Percentiles rank a stretch among this genome's conserved stretches.
phyloP scores from a whole-genome alignment of 2,329 filamentous ascomycete species.

The Diaporthe humulicola region DNA sequence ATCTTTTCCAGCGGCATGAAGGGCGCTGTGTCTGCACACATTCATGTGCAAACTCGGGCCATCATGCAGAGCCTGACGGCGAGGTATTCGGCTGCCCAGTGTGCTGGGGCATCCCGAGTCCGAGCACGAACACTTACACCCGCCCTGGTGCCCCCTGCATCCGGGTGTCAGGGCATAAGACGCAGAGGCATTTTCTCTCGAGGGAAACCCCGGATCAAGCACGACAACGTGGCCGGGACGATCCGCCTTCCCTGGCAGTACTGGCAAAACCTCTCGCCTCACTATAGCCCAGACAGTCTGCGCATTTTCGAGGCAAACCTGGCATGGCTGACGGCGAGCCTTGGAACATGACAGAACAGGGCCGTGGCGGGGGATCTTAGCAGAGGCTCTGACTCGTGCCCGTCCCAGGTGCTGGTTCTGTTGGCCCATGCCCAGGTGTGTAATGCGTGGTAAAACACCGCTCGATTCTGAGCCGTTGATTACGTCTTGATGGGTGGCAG shows the following conservation, averaged over 20 bases:
- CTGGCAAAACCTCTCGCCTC: neutral
- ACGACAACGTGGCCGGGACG: constrained; percentile 23
- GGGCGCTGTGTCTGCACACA: neutral
- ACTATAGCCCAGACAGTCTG: neutral
- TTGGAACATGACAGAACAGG: neutral
- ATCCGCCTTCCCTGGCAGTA: constrained; percentile 2
- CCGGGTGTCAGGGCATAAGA: neutral
- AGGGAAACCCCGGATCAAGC: neutral
- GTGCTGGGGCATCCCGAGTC: neutral
- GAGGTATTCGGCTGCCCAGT: neutral
- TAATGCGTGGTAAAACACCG: neutral
- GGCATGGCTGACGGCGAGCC: neutral
- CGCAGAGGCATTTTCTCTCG: constrained; percentile 1
- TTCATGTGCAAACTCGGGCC: constrained; percentile 2
- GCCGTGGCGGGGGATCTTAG: neutral
- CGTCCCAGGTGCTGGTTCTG: neutral
- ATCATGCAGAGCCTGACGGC: neutral
- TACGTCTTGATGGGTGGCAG: neutral
- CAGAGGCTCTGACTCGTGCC: constrained; percentile 5
- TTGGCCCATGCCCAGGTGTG: neutral
- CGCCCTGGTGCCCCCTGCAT: constrained; percentile 10
- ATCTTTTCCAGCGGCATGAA: constrained; percentile 35
- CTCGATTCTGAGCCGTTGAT: constrained; percentile 1
- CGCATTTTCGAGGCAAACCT: neutral
- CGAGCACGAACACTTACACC: neutral